These are phyloP conservation scores for Podaxis rugospora DNA, from an alignment of 768 basidiomycete species.

Conservation along the genomic window DNA sequence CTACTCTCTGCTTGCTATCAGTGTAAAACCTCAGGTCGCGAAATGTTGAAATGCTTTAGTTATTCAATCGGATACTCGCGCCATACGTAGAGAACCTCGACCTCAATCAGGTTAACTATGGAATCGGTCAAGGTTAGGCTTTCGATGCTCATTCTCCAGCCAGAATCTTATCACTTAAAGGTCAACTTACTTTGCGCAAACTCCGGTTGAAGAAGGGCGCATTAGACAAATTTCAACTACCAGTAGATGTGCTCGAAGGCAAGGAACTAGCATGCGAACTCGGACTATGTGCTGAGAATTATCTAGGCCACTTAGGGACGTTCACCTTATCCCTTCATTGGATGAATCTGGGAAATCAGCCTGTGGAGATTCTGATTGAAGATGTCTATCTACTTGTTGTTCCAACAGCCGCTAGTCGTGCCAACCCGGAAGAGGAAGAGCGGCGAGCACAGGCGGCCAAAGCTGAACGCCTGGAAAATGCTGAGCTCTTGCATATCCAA, in stretches of 20 bases:
- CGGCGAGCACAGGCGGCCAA: slow-evolving; percentile 79
- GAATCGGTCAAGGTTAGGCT: slow-evolving; percentile 75
- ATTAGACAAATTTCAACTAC: slow-evolving; percentile 91
- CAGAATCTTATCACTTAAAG: slow-evolving; percentile 28
- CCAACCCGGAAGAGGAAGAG: slow-evolving; percentile 84
- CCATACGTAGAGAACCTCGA: slow-evolving; percentile 97
- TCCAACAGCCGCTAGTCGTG: slow-evolving; percentile 64
- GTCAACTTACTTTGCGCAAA: slow-evolving; percentile 73
- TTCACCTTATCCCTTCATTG: slow-evolving; percentile 85
- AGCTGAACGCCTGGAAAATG: slow-evolving; percentile 82
- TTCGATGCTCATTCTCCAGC: not conserved
- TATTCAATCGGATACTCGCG: slow-evolving; percentile 88
- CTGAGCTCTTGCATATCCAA: slow-evolving; percentile 75
- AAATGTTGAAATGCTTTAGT: slow-evolving; percentile 26
- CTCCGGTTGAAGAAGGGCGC: slow-evolving; percentile 89
- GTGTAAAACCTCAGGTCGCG: not conserved
- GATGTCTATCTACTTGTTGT: slow-evolving; percentile 94
- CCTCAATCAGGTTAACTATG: slow-evolving; percentile 91
- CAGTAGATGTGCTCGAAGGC: slow-evolving; percentile 95
- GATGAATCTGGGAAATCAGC: slow-evolving; percentile 85
- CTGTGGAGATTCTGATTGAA: slow-evolving; percentile 87
- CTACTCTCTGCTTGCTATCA: not conserved
- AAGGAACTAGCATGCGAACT: not conserved
- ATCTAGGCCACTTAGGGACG: slow-evolving; percentile 75
- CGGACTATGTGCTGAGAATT: not conserved